These are phyloP conservation scores for Anisodus tanguticus DNA, from an alignment of 257 asterid species.

Conservation along the genomic window DNA sequence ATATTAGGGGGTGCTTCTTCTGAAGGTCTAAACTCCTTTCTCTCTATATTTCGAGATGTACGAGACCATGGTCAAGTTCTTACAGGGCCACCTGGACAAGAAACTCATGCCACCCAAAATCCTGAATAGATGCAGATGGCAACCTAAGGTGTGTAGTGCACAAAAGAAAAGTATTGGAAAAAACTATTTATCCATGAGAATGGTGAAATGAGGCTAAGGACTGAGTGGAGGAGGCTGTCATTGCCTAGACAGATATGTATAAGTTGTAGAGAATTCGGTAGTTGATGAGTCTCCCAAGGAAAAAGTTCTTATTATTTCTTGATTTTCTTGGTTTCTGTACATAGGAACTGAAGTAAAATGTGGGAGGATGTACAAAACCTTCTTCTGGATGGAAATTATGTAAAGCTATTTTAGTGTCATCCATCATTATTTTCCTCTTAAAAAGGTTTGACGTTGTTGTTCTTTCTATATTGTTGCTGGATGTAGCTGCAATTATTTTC, in stretches of 20 bases:
- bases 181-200: background rate
- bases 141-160: background rate
- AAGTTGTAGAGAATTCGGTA: slow-evolving; percentile 5
- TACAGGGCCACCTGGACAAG: slow-evolving; percentile 61
- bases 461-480: too few species aligned
- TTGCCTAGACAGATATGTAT: background rate
- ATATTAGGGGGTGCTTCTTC: slow-evolving; percentile 94
- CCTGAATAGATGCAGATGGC: slow-evolving; percentile 46
- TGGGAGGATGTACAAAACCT: background rate
- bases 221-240: background rate
- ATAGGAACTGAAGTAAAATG: slow-evolving; percentile 19
- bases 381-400: background rate
- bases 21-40: slow-evolving; percentile 89
- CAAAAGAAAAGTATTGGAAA: background rate
- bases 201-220: background rate
- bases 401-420: slow-evolving; percentile 7
- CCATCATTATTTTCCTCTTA: background rate
- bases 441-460: background rate
- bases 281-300: background rate
- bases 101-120: slow-evolving; percentile 51
- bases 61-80: slow-evolving; percentile 88
- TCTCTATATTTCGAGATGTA: slow-evolving; percentile 81
- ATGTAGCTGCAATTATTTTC: too few species aligned
- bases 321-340: background rate
- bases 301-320: background rate